phyloP scores from a whole-genome alignment of 441 rosid genomes.

The Hura crepitans region DNA sequence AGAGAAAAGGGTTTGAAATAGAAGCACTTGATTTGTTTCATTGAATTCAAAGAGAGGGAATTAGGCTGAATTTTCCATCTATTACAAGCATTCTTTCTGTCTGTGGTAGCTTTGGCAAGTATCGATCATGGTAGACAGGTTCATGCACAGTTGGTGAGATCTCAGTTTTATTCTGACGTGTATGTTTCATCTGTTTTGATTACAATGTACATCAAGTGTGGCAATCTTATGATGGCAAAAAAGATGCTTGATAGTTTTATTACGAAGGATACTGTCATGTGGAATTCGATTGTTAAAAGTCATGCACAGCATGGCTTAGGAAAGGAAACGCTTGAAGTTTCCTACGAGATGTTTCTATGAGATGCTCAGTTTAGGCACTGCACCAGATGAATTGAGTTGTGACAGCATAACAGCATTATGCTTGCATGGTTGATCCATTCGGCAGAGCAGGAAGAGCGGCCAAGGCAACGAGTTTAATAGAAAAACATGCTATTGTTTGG shows the following conservation, averaged over 20 bases:
- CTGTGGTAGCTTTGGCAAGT: slow-evolving; percentile 56
- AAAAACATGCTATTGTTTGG: slow-evolving; percentile 61
- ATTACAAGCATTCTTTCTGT: slow-evolving; percentile 53
- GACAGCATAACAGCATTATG: slow-evolving; percentile 61
- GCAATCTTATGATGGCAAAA: slow-evolving; percentile 50
- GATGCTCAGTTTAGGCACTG: slow-evolving; percentile 43
- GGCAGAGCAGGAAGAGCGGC: slow-evolving; percentile 53
- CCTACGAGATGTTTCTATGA: slow-evolving; percentile 47
- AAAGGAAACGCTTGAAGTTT: slow-evolving; percentile 48
- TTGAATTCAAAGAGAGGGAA: slow-evolving; percentile 49
- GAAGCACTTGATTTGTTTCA: slow-evolving; percentile 48
- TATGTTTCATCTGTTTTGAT: slow-evolving; percentile 63
- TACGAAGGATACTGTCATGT: slow-evolving; percentile 57
- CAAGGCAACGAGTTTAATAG: slow-evolving; percentile 52
- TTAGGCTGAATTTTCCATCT: slow-evolving; percentile 45
- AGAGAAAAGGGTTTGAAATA: slow-evolving; percentile 53
- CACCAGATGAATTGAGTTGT: slow-evolving; percentile 58
- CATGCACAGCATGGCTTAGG: slow-evolving; percentile 59
- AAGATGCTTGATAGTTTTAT: slow-evolving; percentile 44
- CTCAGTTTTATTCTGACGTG: slow-evolving; percentile 45
- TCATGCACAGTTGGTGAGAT: slow-evolving; percentile 52
- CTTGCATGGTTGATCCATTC: slow-evolving; percentile 67
- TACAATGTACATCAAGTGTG: slow-evolving; percentile 64
- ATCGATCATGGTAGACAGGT: slow-evolving; percentile 61
- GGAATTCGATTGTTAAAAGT: slow-evolving; percentile 64